Evolutionary conservation across 805 yeast genomes (phyloP).

Genomic region (Lipomyces mesembrius): DNA sequence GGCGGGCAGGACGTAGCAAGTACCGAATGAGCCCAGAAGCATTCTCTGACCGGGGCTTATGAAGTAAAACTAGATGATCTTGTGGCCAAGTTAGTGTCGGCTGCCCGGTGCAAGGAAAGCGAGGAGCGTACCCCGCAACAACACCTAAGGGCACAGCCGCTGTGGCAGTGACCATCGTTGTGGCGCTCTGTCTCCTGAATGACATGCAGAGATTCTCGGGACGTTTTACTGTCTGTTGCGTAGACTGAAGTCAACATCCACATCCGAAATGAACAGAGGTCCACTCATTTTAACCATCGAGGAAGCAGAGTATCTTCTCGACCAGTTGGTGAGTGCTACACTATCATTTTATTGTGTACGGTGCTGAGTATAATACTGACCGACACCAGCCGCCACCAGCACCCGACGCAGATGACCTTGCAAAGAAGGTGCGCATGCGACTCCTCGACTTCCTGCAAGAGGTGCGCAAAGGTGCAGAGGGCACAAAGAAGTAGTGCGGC

Average conservation of each 20-base stretch:
- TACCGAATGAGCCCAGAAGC: no score
- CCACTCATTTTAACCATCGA: constrained; percentile 34
- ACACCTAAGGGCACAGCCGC: no score
- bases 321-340: constrained; percentile 31
- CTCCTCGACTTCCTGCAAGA: constrained; percentile 30
- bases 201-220: no score
- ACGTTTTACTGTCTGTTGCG: no score
- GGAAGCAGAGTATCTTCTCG: constrained; percentile 37
- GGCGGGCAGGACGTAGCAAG: no score
- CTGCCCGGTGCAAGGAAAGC: not conserved
- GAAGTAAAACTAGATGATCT: no score
- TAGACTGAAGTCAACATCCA: not conserved
- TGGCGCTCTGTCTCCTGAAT: no score
- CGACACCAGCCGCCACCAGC: constrained; percentile 29
- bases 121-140: not conserved
- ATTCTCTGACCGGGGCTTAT: no score
- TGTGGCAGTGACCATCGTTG: no score
- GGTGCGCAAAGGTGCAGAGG: constrained; percentile 37
- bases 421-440: constrained; percentile 28
- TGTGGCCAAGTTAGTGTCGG: no score
- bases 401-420: constrained; percentile 19
- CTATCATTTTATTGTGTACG: not conserved
- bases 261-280: constrained; percentile 34
- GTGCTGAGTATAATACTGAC: not conserved
- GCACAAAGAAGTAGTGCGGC: constrained; percentile 16